Evolutionary conservation across 1,139 yeast genomes (phyloP).

Genomic region (Hansenula anomala): DNA sequence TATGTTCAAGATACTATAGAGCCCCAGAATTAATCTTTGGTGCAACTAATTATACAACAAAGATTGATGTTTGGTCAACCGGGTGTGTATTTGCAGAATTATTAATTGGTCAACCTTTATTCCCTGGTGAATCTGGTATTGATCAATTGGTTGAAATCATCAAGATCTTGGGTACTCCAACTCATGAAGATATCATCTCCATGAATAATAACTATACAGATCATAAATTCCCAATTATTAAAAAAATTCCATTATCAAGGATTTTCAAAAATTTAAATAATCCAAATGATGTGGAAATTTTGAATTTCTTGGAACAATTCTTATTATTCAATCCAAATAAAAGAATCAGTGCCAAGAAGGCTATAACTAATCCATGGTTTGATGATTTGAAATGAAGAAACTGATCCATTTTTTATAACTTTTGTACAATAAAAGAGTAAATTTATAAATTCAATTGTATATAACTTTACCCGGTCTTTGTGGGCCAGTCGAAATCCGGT

Average conservation of each 20-base stretch:
- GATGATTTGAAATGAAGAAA: slow-evolving; percentile 38
- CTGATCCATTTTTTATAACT: not conserved
- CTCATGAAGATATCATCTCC: slow-evolving; percentile 84
- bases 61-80: slow-evolving; percentile 96
- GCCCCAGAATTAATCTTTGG: slow-evolving; percentile 94
- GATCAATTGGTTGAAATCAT: slow-evolving; percentile 97
- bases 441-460: no score
- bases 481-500: no score
- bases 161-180: slow-evolving; percentile 92
- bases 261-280: slow-evolving; percentile 60
- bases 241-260: slow-evolving; percentile 83
- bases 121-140: slow-evolving; percentile 97
- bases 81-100: slow-evolving; percentile 98
- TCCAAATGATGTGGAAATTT: slow-evolving; percentile 15
- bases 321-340: slow-evolving; percentile 65
- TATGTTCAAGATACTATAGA: slow-evolving; percentile 92
- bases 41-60: slow-evolving; percentile 90
- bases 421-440: no score
- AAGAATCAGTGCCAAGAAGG: slow-evolving; percentile 66
- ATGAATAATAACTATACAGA: slow-evolving; percentile 99
- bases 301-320: slow-evolving; percentile 20
- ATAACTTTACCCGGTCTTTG: no score
- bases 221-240: slow-evolving; percentile 93
- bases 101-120: slow-evolving; percentile 89
- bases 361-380: slow-evolving; percentile 68